Base-by-base conservation (phyloP, 2,329 filamentous ascomycete species). In the Lachnellula suecica region DNA sequence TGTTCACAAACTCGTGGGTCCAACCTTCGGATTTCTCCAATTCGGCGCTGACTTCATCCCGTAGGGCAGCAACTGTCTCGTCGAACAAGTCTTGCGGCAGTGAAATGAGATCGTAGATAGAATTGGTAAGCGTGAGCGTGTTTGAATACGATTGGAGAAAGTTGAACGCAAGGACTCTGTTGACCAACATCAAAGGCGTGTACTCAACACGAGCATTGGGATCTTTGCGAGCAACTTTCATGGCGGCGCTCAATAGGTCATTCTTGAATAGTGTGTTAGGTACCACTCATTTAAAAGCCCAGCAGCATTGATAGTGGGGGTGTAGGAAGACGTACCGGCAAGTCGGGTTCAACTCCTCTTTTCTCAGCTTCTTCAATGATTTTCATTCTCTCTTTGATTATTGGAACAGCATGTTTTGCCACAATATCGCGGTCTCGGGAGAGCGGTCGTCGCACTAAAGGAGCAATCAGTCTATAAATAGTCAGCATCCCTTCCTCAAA, bases 321-420 rank as follows among this genome's bases (percentile, higher is more conserved):
- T n/a, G n/a, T 13, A 20, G 25, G 13, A 23, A 17, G 2, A 1
- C 22, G 13, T 42, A 42, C 40, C 15, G 40, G 40, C 5, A 42
- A n/a, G 11, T 42, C 10, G 2, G 40, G 40, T 17, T 42, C 40
- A 11, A 42, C 20, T 4, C 13, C 13, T 17, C 25, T 42, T n/a
- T 42, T 8, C 22, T 42, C 40, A 24, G 40, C 40, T 9, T 27
- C 13, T 42, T 42, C 40, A 9, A 42, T 42, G 22, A 54, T 54
- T 10, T 35, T 22, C 56, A 57, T 59, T 15, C 56, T 51, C 40
- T 57, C 56, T 29, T 54, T 31, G 29, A 57, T 59, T 24, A 54
- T 43, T 15, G 56, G 56, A 13, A 46, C 35, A 3, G 53, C 53
- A 42, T 55, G 53, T 38, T 53, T 55, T 19, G 50, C 50, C 19